A percentile compares a stretch with the other conserved stretches of the same genome.
phyloP scores from a whole-genome alignment of 2,329 filamentous ascomycete species.

The Microsporum audouinii region DNA sequence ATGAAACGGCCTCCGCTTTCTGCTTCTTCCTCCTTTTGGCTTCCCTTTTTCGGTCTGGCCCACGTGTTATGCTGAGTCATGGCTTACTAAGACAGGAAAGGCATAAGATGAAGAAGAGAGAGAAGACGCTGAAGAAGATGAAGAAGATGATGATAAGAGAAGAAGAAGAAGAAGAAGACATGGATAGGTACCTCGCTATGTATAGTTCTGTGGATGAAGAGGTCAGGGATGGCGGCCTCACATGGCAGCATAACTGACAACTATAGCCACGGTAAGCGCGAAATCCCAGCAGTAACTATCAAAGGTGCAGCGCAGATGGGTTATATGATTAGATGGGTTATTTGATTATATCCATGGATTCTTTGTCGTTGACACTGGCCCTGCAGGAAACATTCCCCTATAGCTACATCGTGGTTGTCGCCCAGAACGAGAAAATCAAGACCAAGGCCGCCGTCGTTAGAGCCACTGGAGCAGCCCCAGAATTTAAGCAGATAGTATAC shows the following conservation, averaged over 20 bases:
- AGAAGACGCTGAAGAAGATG: background rate
- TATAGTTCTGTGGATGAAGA: background rate
- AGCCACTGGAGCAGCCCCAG: background rate
- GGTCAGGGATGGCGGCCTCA: background rate
- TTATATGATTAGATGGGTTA: background rate
- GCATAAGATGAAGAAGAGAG: background rate
- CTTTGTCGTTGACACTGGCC: background rate
- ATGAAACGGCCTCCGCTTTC: background rate
- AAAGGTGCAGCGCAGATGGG: background rate
- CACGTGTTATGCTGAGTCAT: slow-evolving; percentile 1
- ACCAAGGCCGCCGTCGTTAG: background rate
- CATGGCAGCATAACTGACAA: background rate
- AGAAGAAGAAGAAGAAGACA: background rate
- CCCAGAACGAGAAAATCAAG: background rate
- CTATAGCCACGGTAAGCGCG: background rate
- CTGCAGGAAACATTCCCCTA: background rate
- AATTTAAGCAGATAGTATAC: background rate
- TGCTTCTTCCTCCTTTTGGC: background rate
- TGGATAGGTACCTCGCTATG: background rate
- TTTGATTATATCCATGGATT: background rate
- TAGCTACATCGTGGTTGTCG: background rate
- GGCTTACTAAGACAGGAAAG: background rate
- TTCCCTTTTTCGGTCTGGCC: background rate
- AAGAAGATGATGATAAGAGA: background rate
- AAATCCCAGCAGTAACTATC: background rate